Conservation (phyloP, 192 early-diverging fungal genomes). For the Mortierella alpina region DNA sequence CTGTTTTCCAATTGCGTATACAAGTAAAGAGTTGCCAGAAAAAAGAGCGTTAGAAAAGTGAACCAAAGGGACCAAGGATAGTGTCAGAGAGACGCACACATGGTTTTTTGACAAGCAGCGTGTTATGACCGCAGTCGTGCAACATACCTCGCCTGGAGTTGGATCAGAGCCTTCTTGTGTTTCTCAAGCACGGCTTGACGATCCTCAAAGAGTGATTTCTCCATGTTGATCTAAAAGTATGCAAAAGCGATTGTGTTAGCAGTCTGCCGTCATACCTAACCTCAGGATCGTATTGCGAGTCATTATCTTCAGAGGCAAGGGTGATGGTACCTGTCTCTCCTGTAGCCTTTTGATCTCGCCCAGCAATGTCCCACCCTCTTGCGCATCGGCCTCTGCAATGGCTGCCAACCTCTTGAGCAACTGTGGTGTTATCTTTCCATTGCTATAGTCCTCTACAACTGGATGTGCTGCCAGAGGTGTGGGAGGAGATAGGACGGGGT, state of each 20-base stretch:
- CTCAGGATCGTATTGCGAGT: too few relatives aligned
- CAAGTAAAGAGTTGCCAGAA: neutral
- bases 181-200: conserved; percentile 14
- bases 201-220: conserved; percentile 20
- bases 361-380: conserved; percentile 16
- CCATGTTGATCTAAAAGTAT: conserved; percentile 9
- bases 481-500: neutral
- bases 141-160: conserved; percentile 45
- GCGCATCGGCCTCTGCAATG: conserved; percentile 24
- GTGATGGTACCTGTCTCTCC: conserved; percentile 8
- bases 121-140: neutral
- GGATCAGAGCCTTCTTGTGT: conserved; percentile 31
- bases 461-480: neutral
- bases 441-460: conserved; percentile 27
- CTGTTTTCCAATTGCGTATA: conserved; percentile 7
- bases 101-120: neutral
- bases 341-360: conserved; percentile 23
- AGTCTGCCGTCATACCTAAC: too few relatives aligned
- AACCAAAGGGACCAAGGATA: neutral
- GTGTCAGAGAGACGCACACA: neutral
- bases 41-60: neutral
- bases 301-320: neutral
- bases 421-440: conserved; percentile 44
- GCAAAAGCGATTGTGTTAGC: neutral
- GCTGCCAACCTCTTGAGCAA: conserved; percentile 31